Conservation (phyloP, 495 filamentous ascomycete species). For the Xylaria nigripes region DNA sequence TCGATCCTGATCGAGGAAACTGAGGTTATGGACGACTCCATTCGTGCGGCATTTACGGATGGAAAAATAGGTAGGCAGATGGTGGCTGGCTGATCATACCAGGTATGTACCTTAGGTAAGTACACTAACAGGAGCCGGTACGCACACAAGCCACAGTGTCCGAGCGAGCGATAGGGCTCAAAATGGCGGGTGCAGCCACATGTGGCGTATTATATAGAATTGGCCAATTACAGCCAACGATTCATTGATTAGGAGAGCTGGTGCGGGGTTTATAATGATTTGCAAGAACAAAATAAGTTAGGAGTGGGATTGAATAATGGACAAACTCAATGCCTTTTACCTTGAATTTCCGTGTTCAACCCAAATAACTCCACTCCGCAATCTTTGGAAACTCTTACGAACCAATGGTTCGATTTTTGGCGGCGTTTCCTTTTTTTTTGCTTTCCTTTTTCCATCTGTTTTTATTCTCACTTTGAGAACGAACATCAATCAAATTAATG, state of each 20-base stretch:
- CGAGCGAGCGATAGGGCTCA: too few species aligned
- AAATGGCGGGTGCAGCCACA: too few species aligned
- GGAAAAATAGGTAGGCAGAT: too few species aligned
- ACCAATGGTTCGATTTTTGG: slow-evolving; percentile 14
- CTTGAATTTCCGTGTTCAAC: slow-evolving; percentile 13
- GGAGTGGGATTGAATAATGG: slow-evolving; percentile 15
- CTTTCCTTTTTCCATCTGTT: not conserved
- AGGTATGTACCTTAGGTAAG: too few species aligned
- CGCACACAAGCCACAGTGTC: too few species aligned
- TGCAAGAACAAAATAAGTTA: not conserved
- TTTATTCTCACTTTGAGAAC: not conserved
- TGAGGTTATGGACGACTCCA: too few species aligned
- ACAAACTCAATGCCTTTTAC: slow-evolving; percentile 15
- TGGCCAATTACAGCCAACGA: not conserved
- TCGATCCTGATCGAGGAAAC: too few species aligned
- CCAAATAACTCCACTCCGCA: slow-evolving; percentile 13
- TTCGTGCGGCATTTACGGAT: too few species aligned
- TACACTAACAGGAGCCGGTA: too few species aligned
- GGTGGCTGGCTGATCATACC: too few species aligned
- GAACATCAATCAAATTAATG: too few species aligned
- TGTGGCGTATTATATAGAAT: not conserved
- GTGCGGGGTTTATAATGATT: not conserved
- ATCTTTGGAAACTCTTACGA: slow-evolving; percentile 12
- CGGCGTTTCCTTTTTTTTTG: not conserved
- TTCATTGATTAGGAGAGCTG: not conserved